phyloP scores from a whole-genome alignment of 2,329 filamentous ascomycete genomes.

The Phaeosphaeriaceae sp. region DNA sequence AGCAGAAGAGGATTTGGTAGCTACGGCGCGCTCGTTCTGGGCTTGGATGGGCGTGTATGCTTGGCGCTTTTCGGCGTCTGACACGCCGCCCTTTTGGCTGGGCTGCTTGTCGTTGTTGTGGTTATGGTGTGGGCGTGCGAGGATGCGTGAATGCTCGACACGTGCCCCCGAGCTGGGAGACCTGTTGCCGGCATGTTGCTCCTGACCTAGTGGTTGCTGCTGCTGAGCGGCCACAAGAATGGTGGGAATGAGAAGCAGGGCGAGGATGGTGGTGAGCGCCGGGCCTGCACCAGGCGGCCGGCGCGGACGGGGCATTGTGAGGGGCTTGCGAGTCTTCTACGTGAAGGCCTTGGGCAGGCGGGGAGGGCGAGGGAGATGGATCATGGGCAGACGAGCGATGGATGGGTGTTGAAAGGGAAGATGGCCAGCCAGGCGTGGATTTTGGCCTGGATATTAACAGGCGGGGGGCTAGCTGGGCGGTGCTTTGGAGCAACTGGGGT shows the following conservation, averaged over 20 bases:
- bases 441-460: conserved; percentile 29
- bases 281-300: conserved; percentile 49
- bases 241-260: conserved; percentile 45
- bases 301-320: conserved; percentile 47
- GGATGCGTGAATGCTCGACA: conserved; percentile 17
- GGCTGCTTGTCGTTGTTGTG: conserved; percentile 11
- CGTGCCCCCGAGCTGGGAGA: conserved; percentile 36
- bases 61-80: conserved; percentile 28
- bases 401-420: conserved; percentile 16
- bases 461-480: conserved; percentile 30
- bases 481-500: conserved; percentile 19
- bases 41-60: conserved; percentile 37
- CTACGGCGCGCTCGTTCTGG: conserved; percentile 88
- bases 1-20: conserved; percentile 78
- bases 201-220: conserved; percentile 43
- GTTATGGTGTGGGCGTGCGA: conserved; percentile 19
- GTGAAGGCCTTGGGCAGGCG: conserved; percentile 39
- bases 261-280: conserved; percentile 44
- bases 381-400: conserved; percentile 35
- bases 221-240: conserved; percentile 49
- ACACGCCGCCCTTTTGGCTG: conserved; percentile 18
- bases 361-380: conserved; percentile 35
- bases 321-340: conserved; percentile 24
- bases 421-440: conserved; percentile 11
- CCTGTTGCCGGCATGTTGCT: conserved; percentile 27